These are phyloP conservation scores for Oryza rufipogon DNA, from an alignment of 176 grass and related monocot genomes.

Conservation along the genomic window DNA sequence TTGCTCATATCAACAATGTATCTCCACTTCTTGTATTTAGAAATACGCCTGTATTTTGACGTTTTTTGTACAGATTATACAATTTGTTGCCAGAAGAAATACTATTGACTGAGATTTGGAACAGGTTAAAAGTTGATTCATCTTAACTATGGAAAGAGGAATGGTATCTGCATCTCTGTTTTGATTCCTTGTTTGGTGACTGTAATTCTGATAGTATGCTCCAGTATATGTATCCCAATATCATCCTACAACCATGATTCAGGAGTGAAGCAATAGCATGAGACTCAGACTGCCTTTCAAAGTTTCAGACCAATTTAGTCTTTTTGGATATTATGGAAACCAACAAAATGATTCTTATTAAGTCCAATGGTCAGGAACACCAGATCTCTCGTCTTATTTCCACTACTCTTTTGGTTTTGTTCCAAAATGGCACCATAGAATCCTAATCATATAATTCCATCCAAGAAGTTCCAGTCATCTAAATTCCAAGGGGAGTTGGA, in stretches of 20 bases:
- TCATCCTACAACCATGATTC: conserved; percentile 4
- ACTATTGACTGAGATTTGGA: neutral
- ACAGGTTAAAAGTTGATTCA: neutral
- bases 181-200: conserved; percentile 13
- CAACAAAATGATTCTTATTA: neutral
- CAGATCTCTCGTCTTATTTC: neutral
- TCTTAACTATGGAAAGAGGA: neutral
- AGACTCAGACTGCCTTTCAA: neutral
- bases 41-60: neutral
- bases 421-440: neutral
- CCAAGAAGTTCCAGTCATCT: neutral
- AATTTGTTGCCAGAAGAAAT: conserved; percentile 9
- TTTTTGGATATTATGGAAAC: conserved; percentile 8
- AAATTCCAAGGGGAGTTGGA: neutral
- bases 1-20: neutral
- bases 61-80: neutral
- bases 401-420: neutral
- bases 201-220: neutral
- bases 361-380: neutral
- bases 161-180: neutral
- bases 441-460: neutral
- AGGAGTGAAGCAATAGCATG: conserved; percentile 3
- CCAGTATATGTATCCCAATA: neutral
- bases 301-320: neutral
- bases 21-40: neutral